These are phyloP conservation scores for Ganoderma boninense DNA, from an alignment of 1,284 basidiomycete genomes.

Conservation along the genomic window DNA sequence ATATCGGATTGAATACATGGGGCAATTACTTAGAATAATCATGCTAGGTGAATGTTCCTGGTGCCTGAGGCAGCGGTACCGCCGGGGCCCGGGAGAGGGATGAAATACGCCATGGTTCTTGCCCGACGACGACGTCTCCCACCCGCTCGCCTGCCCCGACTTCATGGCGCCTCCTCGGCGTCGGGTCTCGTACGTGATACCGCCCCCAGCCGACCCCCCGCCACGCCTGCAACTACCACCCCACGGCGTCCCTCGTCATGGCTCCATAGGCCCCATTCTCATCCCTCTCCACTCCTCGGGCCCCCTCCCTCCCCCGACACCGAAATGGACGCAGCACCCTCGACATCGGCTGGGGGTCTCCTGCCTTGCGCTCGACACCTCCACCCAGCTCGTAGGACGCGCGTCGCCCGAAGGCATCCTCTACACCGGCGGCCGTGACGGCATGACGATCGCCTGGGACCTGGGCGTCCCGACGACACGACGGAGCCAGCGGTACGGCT, in stretches of 20 bases:
- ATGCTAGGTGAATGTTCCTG: not conserved
- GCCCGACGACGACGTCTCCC: constrained; percentile 13
- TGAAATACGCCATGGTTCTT: not conserved
- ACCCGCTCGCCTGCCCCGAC: not conserved
- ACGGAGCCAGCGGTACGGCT: constrained; percentile 47
- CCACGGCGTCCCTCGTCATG: constrained; percentile 64
- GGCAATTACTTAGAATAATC: no score
- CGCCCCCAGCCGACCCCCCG: constrained; percentile 69
- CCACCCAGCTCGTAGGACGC: constrained; percentile 75
- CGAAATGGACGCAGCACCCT: constrained; percentile 58
- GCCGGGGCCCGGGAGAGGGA: not conserved
- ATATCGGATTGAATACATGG: constrained; percentile 1
- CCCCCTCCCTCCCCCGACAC: constrained; percentile 41
- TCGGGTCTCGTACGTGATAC: constrained; percentile 89
- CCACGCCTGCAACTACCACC: constrained; percentile 80
- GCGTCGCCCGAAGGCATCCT: constrained; percentile 86
- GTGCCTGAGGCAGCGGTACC: not conserved
- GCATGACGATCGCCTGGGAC: constrained; percentile 93
- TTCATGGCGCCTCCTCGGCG: constrained; percentile 52
- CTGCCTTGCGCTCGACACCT: constrained; percentile 86
- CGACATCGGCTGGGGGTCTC: constrained; percentile 90
- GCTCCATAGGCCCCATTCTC: constrained; percentile 73
- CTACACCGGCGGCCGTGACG: constrained; percentile 94
- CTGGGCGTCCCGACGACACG: constrained; percentile 73
- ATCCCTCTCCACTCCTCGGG: constrained; percentile 54